Conservation (phyloP, 1,284 basidiomycete genomes). For the Wallemia hederae region DNA sequence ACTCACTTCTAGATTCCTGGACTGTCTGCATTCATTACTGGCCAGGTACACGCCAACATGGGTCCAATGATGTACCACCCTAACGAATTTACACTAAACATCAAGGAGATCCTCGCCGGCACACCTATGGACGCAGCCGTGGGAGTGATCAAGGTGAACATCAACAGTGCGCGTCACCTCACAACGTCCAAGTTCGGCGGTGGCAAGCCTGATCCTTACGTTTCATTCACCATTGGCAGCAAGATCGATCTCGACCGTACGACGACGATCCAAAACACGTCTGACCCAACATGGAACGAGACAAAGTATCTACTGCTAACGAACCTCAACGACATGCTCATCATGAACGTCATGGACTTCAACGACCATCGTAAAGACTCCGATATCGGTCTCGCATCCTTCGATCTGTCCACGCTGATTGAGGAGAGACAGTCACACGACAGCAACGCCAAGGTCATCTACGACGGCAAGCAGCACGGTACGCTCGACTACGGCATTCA, state of each 20-base stretch:
- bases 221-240: slow-evolving; percentile 43
- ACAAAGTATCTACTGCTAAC: slow-evolving; percentile 76
- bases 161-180: slow-evolving; percentile 35
- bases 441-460: slow-evolving; percentile 36
- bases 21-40: slow-evolving; percentile 64
- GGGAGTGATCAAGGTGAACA: slow-evolving; percentile 63
- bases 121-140: slow-evolving; percentile 44
- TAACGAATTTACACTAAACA: slow-evolving; percentile 73
- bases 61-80: slow-evolving; percentile 87
- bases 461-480: slow-evolving; percentile 68
- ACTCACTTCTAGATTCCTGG: slow-evolving; percentile 39
- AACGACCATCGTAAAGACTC: slow-evolving; percentile 69
- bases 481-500: slow-evolving; percentile 45
- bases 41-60: slow-evolving; percentile 58
- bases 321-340: slow-evolving; percentile 47
- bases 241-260: slow-evolving; percentile 45
- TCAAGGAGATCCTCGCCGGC: slow-evolving; percentile 82
- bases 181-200: slow-evolving; percentile 45
- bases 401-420: slow-evolving; percentile 41
- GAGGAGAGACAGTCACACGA: slow-evolving; percentile 65
- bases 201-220: slow-evolving; percentile 78
- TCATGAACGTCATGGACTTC: slow-evolving; percentile 52
- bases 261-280: slow-evolving; percentile 36
- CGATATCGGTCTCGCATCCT: slow-evolving; percentile 43
- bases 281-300: slow-evolving; percentile 40